Evolutionary conservation across 192 early-diverging fungal genomes (phyloP), one percentile per base, ranked within the genome.

Genomic region (Allomyces arbusculus): DNA sequence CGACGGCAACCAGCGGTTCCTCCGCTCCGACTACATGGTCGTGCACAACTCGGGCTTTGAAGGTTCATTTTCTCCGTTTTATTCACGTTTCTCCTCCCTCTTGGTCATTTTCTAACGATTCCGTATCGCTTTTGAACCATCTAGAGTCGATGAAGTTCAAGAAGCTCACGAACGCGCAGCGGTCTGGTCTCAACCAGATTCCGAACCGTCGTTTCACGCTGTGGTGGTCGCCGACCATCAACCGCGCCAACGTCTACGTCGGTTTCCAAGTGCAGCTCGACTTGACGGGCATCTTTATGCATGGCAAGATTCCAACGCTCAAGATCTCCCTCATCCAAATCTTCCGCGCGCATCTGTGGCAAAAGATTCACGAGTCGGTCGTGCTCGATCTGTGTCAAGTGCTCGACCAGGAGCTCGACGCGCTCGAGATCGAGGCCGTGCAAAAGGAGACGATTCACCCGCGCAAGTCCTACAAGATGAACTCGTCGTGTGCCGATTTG

Each of bases 191-290:
- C 67, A 99, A 95, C 72, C 95, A 99, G 78, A 99, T 99, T 79
- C 95, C 95, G 63, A 99, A 99, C 80, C 91, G 95, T 82, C 90
- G 95, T 61, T 99, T 99, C 74, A 95, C 92, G 8, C 82, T 99
- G 64, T 99, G 95, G 95, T 99, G 95, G 95, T 91, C 89, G 44
- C 92, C 92, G 5, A 99, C 95, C 8, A 95, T 99, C 73, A 99
- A 99, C 74, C 85, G 92, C 68, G 88, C 91, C 40, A 95, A 99
- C 74, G 95, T 99, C 22, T 99, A 99, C 71, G 91, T 99, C 63
- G 95, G 95, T 78, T 99, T 99, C 92, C 92, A 97, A 76, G 94
- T 97, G 68, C 95, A 99, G 77, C 80, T 99, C 61, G 95, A 99
- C 84, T 80, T 99, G 74, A 99, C 95, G 9, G 95, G 95, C 75